Percentiles rank a stretch among this genome's conserved stretches.
Evolutionary conservation across 306 rosid genomes (phyloP).

Genomic region (barrel medic (Medicago truncatula)): DNA sequence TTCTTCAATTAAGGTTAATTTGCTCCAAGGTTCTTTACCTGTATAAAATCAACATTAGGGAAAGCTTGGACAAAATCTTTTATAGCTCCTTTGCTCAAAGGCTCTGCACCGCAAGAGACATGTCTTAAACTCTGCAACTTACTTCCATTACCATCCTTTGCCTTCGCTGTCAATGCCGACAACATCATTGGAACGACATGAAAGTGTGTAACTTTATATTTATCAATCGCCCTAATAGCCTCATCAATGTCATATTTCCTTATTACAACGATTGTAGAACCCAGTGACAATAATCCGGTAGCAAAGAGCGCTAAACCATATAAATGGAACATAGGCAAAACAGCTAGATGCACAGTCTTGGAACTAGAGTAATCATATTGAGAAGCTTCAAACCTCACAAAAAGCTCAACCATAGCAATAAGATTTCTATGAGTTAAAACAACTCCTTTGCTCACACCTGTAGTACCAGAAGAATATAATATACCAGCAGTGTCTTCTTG

Average conservation of each 20-base stretch:
- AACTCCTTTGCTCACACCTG: constrained; percentile 85
- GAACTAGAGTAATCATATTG: constrained; percentile 57
- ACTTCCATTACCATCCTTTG: constrained; percentile 37
- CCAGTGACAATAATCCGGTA: constrained; percentile 73
- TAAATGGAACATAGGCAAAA: constrained; percentile 82
- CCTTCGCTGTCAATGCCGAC: constrained; percentile 56
- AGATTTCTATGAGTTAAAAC: constrained; percentile 69
- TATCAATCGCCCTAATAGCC: constrained; percentile 59
- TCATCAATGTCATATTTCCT: constrained; percentile 62
- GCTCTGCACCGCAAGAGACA: constrained; percentile 77
- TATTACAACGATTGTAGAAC: constrained; percentile 73
- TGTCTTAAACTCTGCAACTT: constrained; percentile 73
- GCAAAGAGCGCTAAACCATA: constrained; percentile 70
- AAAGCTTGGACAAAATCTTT: constrained; percentile 56
- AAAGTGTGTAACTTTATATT: constrained; percentile 69
- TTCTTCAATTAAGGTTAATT: not conserved
- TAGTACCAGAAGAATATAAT: constrained; percentile 86
- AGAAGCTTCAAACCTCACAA: constrained; percentile 83
- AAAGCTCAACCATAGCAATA: constrained; percentile 66
- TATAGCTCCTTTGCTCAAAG: constrained; percentile 53
- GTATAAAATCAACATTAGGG: constrained; percentile 82
- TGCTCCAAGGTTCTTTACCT: constrained; percentile 48
- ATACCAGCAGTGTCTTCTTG: constrained; percentile 79
- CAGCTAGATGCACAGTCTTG: constrained; percentile 69
- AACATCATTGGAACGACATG: constrained; percentile 81